phyloP scores from a whole-genome alignment of 768 basidiomycete species.

The Auriculariales sp. region DNA sequence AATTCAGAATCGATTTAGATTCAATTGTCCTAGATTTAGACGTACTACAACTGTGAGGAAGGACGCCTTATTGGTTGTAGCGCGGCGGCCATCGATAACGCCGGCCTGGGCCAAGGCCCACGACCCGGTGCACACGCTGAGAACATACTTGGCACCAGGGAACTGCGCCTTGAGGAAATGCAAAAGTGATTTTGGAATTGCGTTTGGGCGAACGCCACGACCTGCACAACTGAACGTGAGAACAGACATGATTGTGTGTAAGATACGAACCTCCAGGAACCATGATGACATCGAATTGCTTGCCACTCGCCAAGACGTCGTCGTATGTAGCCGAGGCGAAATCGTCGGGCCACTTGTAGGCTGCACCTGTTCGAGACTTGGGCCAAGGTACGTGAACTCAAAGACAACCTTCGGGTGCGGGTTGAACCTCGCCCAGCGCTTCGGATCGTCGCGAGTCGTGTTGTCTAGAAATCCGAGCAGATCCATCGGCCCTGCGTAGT shows the following conservation, averaged over 20 bases:
- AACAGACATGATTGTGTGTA: not conserved
- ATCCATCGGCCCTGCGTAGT: not conserved
- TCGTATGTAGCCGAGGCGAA: slow-evolving; percentile 14
- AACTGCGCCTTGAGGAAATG: slow-evolving; percentile 3
- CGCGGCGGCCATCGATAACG: slow-evolving; percentile 5
- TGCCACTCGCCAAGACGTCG: slow-evolving; percentile 10
- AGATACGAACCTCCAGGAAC: slow-evolving; percentile 15
- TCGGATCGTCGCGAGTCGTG: not conserved
- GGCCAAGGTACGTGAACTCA: not conserved
- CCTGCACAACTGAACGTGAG: slow-evolving; percentile 7
- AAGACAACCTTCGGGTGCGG: not conserved
- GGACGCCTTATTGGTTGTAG: slow-evolving; percentile 4
- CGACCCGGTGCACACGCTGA: slow-evolving; percentile 6
- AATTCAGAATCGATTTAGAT: not conserved
- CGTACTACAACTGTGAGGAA: slow-evolving; percentile 1
- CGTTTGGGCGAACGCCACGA: slow-evolving; percentile 4
- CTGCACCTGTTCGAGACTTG: not conserved
- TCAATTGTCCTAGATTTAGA: not conserved
- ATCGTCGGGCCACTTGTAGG: slow-evolving; percentile 4
- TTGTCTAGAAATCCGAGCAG: not conserved
- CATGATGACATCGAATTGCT: slow-evolving; percentile 17
- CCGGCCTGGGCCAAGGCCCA: slow-evolving; percentile 3
- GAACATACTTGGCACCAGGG: slow-evolving; percentile 8
- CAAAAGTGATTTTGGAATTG: slow-evolving; percentile 11
- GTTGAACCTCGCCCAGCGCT: not conserved